These are phyloP conservation scores for Cadophora gregata DNA, from an alignment of 2,329 filamentous ascomycete species.

Conservation along the genomic window DNA sequence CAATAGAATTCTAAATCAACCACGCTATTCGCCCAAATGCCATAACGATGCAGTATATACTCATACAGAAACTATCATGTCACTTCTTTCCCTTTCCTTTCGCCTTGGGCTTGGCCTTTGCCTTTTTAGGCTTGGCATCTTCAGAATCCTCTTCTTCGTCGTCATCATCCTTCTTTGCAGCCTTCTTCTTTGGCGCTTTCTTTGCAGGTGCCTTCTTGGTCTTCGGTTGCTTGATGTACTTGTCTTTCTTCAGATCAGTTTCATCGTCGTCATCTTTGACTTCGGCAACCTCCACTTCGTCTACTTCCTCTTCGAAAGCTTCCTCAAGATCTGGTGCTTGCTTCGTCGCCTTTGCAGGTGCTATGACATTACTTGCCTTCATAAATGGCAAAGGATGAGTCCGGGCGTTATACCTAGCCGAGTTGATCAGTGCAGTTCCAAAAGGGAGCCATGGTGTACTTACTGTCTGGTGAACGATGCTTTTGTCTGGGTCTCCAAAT, in stretches of 20 bases:
- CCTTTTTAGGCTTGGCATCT: slow-evolving; percentile 40
- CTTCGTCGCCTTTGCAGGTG: slow-evolving; percentile 71
- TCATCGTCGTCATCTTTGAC: slow-evolving; percentile 72
- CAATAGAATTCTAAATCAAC: slow-evolving; percentile 9
- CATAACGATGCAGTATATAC: neutral
- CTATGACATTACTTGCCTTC: slow-evolving; percentile 81
- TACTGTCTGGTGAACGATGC: slow-evolving; percentile 86
- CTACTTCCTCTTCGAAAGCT: slow-evolving; percentile 90
- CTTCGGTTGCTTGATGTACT: slow-evolving; percentile 94
- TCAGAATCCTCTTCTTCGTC: slow-evolving; percentile 37
- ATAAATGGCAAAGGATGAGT: slow-evolving; percentile 94
- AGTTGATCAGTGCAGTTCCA: neutral
- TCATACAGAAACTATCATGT: slow-evolving; percentile 1
- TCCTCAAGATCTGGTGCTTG: slow-evolving; percentile 95
- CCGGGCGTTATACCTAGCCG: slow-evolving; percentile 77
- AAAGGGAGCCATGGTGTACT: slow-evolving; percentile 49
- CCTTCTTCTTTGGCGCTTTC: slow-evolving; percentile 48
- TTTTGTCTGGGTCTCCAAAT: slow-evolving; percentile 86
- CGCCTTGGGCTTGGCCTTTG: slow-evolving; percentile 33
- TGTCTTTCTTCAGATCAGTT: slow-evolving; percentile 89
- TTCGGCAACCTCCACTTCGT: slow-evolving; percentile 55
- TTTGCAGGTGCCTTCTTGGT: slow-evolving; percentile 63
- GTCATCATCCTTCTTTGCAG: slow-evolving; percentile 36
- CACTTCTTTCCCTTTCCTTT: slow-evolving; percentile 41
- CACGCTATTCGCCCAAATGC: neutral